Evolutionary conservation across 148 eudicot genomes (phyloP).

Genomic region (Chenopodium berlandieri): DNA sequence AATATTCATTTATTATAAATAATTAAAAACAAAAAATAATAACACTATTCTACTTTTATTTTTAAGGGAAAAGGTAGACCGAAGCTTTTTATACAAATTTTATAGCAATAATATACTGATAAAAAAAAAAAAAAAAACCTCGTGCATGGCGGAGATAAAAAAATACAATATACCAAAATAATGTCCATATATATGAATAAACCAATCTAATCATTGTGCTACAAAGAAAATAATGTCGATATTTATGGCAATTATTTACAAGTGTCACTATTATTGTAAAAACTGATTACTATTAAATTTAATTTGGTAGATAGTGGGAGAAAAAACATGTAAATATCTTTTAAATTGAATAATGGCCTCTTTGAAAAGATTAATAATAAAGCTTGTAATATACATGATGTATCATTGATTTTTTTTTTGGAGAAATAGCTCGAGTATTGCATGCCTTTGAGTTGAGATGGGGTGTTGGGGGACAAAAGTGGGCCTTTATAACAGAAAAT

Average conservation of each 20-base stretch:
- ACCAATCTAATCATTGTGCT: not conserved
- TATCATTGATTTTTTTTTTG: not conserved
- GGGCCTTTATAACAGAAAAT: not conserved
- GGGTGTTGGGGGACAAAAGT: constrained; percentile 10
- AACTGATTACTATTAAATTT: not conserved
- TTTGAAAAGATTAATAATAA: not conserved
- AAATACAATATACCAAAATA: no score
- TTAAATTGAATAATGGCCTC: not conserved
- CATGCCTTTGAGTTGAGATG: not conserved
- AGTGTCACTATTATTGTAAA: not conserved
- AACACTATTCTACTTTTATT: no score
- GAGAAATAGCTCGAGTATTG: not conserved
- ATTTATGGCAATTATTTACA: not conserved
- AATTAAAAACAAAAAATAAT: no score
- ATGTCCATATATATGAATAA: no score
- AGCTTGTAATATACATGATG: no score
- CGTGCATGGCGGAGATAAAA: no score
- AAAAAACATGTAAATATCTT: not conserved
- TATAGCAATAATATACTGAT: no score
- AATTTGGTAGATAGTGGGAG: not conserved
- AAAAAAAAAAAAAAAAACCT: no score
- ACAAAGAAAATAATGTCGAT: not conserved
- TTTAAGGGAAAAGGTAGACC: no score
- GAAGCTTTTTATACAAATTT: no score
- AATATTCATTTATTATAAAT: no score